A percentile compares a stretch with the other conserved stretches of the same genome.
Conservation (phyloP, 208 protist genomes). For the Trypanosoma vivax region DNA sequence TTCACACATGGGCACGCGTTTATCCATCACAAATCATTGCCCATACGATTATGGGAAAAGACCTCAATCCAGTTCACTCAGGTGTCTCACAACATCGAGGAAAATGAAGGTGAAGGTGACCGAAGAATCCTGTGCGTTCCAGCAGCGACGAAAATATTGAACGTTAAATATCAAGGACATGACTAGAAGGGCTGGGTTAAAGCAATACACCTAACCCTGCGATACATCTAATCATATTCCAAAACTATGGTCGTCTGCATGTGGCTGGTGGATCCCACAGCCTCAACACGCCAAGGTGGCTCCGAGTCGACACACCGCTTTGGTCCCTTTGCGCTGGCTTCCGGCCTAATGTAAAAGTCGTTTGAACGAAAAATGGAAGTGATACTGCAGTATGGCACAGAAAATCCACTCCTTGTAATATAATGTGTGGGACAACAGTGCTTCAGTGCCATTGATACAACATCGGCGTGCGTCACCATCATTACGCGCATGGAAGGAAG, state of each 20-base stretch:
- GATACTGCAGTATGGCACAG: constrained; percentile 75
- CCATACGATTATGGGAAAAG: no score
- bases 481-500: constrained; percentile 68
- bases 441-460: constrained; percentile 49
- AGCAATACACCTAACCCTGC: background rate
- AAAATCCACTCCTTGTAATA: constrained; percentile 37
- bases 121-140: no score
- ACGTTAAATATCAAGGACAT: no score
- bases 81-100: no score
- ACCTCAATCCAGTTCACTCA: no score
- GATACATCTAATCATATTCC: constrained; percentile 27
- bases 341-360: constrained; percentile 75
- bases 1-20: no score
- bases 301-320: background rate
- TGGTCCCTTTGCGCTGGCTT: background rate
- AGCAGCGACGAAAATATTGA: no score
- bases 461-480: constrained; percentile 74
- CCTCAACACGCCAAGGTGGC: constrained; percentile 37
- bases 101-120: no score
- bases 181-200: no score
- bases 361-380: constrained; percentile 58
- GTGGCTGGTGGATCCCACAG: constrained; percentile 44
- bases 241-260: constrained; percentile 66
- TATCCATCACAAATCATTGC: no score
- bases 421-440: constrained; percentile 61